Evolutionary conservation across 495 filamentous ascomycete genomes (phyloP).

Genomic region (Lasiosphaeria miniovina): DNA sequence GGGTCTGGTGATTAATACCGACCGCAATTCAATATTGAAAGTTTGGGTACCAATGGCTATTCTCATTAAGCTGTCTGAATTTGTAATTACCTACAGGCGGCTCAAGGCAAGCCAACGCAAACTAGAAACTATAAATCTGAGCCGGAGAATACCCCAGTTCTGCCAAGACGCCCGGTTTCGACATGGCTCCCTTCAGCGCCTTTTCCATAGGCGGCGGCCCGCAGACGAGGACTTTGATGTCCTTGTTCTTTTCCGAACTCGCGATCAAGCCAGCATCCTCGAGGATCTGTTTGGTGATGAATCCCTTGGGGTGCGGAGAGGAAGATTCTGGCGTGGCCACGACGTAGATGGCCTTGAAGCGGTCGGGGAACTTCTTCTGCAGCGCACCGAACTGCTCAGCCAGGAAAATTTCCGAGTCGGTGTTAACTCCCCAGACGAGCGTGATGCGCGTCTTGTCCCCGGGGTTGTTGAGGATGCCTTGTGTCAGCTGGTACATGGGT

Average conservation of each 20-base stretch:
- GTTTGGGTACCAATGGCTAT: too few species aligned
- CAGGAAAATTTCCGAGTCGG: constrained; percentile 59
- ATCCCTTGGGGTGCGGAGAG: constrained; percentile 49
- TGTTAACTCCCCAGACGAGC: constrained; percentile 64
- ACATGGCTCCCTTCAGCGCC: constrained; percentile 47
- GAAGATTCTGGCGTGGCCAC: constrained; percentile 47
- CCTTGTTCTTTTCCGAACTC: constrained; percentile 28
- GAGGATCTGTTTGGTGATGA: constrained; percentile 55
- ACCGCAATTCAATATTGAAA: too few species aligned
- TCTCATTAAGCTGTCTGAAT: too few species aligned
- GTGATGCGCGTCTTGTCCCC: constrained; percentile 60
- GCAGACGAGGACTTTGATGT: constrained; percentile 63
- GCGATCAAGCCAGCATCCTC: constrained; percentile 43
- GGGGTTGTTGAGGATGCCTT: constrained; percentile 60
- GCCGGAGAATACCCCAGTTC: constrained; percentile 53
- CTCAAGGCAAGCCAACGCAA: not conserved
- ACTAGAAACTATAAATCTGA: constrained; percentile 55
- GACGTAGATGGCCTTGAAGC: constrained; percentile 59
- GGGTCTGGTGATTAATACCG: too few species aligned
- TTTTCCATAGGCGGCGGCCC: constrained; percentile 63
- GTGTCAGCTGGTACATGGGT: constrained; percentile 59
- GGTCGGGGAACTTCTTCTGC: constrained; percentile 50
- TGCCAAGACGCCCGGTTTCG: constrained; percentile 42
- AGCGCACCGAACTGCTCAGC: constrained; percentile 52
- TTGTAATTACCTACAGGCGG: too few species aligned